phyloP scores from a whole-genome alignment of 805 yeast species.

The Myxozyma mucilagina region DNA sequence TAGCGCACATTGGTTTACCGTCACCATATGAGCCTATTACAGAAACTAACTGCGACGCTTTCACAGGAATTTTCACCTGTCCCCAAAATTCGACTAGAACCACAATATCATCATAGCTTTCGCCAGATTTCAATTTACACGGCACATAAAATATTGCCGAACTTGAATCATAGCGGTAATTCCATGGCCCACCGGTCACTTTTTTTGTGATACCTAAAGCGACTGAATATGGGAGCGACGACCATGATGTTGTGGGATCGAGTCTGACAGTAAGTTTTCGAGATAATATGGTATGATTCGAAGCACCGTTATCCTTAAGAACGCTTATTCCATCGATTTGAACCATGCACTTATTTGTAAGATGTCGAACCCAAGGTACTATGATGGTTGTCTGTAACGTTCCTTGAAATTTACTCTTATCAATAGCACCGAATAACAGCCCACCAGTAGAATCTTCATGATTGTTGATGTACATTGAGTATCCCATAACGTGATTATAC shows the following conservation, averaged over 20 bases:
- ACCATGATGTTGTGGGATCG: constrained; percentile 21
- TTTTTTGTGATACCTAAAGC: constrained; percentile 6
- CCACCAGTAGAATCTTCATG: constrained; percentile 40
- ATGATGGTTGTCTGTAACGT: constrained; percentile 31
- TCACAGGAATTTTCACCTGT: constrained; percentile 16
- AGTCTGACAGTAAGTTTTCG: neutral
- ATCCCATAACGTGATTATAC: constrained; percentile 35
- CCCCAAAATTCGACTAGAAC: constrained; percentile 12
- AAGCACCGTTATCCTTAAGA: neutral
- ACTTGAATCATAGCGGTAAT: neutral
- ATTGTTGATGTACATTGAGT: constrained; percentile 49
- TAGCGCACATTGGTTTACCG: constrained; percentile 21
- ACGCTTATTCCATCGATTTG: neutral
- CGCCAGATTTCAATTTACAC: neutral
- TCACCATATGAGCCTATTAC: constrained; percentile 5
- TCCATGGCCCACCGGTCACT: constrained; percentile 4
- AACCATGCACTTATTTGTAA: neutral
- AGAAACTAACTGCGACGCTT: constrained; percentile 9
- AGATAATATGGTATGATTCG: neutral
- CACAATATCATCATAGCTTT: neutral
- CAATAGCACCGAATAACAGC: constrained; percentile 49
- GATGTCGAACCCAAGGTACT: neutral
- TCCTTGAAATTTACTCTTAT: constrained; percentile 46
- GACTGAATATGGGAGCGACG: constrained; percentile 13
- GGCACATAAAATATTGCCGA: constrained; percentile 13